phyloP scores from a whole-genome alignment of 1,284 basidiomycete genomes.

The Pisolithus thermaeus region DNA sequence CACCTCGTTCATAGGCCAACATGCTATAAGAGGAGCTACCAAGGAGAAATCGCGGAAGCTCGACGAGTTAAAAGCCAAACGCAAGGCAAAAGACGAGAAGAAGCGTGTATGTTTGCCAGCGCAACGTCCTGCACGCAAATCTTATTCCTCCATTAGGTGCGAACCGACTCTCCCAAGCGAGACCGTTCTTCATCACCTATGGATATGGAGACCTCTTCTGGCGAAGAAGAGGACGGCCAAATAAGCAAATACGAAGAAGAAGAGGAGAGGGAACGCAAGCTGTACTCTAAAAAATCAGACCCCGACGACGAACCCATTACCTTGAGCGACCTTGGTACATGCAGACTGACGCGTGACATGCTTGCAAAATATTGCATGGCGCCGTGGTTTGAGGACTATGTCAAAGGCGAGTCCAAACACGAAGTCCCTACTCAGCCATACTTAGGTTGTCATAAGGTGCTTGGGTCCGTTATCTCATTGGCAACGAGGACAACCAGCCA shows the following conservation, averaged over 20 bases:
- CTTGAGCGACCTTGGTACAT: slow-evolving; percentile 50
- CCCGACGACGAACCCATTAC: slow-evolving; percentile 49
- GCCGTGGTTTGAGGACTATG: slow-evolving; percentile 74
- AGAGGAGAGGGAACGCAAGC: slow-evolving; percentile 56
- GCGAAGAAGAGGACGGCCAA: slow-evolving; percentile 68
- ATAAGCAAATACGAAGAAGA: slow-evolving; percentile 64
- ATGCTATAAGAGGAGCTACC: slow-evolving; percentile 71
- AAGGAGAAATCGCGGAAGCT: slow-evolving; percentile 80
- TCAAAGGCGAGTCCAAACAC: slow-evolving; percentile 50
- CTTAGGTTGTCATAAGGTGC: slow-evolving; percentile 43
- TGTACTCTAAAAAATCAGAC: slow-evolving; percentile 43
- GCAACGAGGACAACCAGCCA: slow-evolving; percentile 45
- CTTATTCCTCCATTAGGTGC: slow-evolving; percentile 30
- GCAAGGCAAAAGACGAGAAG: slow-evolving; percentile 77
- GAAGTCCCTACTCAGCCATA: slow-evolving; percentile 6
- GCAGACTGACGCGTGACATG: slow-evolving; percentile 56
- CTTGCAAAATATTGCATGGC: slow-evolving; percentile 61
- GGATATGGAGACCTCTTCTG: slow-evolving; percentile 76
- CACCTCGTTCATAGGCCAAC: slow-evolving; percentile 47
- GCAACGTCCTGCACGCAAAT: not conserved
- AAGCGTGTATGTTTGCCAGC: slow-evolving; percentile 46
- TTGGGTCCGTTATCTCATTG: slow-evolving; percentile 77
- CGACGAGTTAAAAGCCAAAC: slow-evolving; percentile 76
- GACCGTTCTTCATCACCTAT: slow-evolving; percentile 68
- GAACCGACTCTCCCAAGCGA: slow-evolving; percentile 50